Conservation (phyloP, 306 rosid genomes). For the Sesbania bispinosa region DNA sequence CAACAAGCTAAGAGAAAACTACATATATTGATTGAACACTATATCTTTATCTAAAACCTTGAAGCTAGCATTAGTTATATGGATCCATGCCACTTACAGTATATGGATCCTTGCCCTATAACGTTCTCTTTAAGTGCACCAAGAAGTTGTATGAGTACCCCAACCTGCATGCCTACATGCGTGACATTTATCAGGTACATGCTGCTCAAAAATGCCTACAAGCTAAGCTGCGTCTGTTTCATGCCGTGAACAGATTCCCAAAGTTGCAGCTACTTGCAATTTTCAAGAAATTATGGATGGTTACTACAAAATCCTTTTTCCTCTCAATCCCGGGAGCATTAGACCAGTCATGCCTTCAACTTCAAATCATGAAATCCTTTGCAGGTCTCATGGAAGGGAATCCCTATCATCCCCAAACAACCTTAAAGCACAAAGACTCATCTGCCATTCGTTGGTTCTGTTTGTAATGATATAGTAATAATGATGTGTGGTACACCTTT, state of each 20-base stretch:
- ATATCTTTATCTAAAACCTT: too few relatives aligned
- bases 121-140: constrained; percentile 78
- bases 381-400: constrained; percentile 57
- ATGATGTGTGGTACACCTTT: not conserved
- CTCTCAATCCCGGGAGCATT: constrained; percentile 84
- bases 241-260: constrained; percentile 55
- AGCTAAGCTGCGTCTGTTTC: not conserved
- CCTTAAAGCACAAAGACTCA: not conserved
- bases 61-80: too few relatives aligned
- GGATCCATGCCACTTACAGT: too few relatives aligned
- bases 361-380: constrained; percentile 47
- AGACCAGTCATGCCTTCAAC: constrained; percentile 61
- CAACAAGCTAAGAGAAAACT: too few relatives aligned
- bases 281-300: constrained; percentile 77
- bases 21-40: too few relatives aligned
- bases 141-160: constrained; percentile 71
- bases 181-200: constrained; percentile 83
- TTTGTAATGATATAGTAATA: not conserved
- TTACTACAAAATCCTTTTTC: constrained; percentile 74
- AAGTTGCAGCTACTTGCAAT: constrained; percentile 81
- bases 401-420: constrained; percentile 33
- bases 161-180: constrained; percentile 67
- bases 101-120: too few relatives aligned
- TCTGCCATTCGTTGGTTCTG: not conserved
- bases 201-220: too few relatives aligned